Percentiles rank a stretch among this genome's conserved stretches.
Conservation (phyloP, 2,329 filamentous ascomycete genomes). For the Sporothrix phasma region DNA sequence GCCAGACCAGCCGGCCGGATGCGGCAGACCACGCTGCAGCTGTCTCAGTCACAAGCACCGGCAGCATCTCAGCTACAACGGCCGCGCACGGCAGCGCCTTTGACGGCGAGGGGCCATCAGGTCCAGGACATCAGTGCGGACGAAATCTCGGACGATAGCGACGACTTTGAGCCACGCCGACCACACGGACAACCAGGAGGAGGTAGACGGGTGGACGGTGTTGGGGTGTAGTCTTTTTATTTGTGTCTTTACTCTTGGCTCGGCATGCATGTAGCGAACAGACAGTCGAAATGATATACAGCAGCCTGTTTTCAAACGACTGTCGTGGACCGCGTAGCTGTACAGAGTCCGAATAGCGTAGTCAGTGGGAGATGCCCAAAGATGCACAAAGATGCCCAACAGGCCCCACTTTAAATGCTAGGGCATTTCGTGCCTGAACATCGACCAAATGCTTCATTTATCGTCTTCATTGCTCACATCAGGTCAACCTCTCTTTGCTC, state of each 20-base stretch:
- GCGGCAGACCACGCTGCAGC: slow-evolving; percentile 16
- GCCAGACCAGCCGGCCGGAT: slow-evolving; percentile 1
- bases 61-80: background rate
- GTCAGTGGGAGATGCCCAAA: background rate
- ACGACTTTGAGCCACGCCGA: slow-evolving; percentile 18
- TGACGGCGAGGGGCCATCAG: background rate
- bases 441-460: background rate
- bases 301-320: too few relatives aligned
- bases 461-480: too few relatives aligned
- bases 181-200: slow-evolving; percentile 6
- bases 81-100: background rate
- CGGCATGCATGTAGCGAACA: background rate
- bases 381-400: too few relatives aligned
- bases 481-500: too few relatives aligned
- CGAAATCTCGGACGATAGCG: slow-evolving; percentile 20
- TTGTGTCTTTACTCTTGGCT: background rate
- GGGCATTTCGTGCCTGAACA: background rate
- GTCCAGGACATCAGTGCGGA: slow-evolving; percentile 18
- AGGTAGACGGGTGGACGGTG: background rate
- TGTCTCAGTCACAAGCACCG: slow-evolving; percentile 12
- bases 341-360: background rate
- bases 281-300: too few relatives aligned
- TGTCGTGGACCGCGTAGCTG: background rate
- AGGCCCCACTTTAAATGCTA: background rate
- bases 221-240: background rate